Evolutionary conservation across 495 filamentous ascomycete genomes (phyloP), one percentile per base, ranked within the genome.

Genomic region (Aspergillus homomorphus): DNA sequence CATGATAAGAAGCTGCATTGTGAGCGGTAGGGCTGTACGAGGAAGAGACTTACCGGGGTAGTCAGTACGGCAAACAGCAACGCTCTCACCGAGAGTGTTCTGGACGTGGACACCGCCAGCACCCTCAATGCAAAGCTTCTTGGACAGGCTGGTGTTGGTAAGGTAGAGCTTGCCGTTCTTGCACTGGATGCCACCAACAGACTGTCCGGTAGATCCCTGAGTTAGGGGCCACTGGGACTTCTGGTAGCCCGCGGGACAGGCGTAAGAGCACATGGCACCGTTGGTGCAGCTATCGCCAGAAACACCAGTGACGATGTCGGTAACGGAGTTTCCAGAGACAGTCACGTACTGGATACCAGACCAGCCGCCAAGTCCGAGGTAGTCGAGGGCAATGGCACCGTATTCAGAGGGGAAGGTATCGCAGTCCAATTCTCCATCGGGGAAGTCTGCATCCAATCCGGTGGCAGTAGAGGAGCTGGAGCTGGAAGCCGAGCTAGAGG

Each of bases 61-160:
- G 69, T 98, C 92, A 51, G 94, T 98, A 69, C 92, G 91, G 83
- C 94, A 98, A 59, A 96, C 78, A 45, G 90, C 82, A 44, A 89
- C 87, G 33, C 80, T 73, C 15, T 79, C 58, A 41, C 66, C 65
- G 30, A 98, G 72, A 50, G 84, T 80, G 78, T 96, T 98, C 71
- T 84, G 68, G 55, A 95, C 82, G 51, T 78, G 76, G 56, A 96
- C 82, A 64, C 85, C 84, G 24, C 84, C 82, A 53, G 82, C 81
- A 58, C 93, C 94, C 23, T 71, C 54, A 60, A 88, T 87, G 75
- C 94, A 98, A 26, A 98, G 85, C 59, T 78, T 84, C 57, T 84
- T 86, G 43, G 74, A 79, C 53, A 84, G 70, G n/a, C 61, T 62
- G 21, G 80, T 64, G 62, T 90, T 90, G 62, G 91, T 95, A 41